Conservation (phyloP, 129 eudicot species). For the Oenanthe sinensis region DNA sequence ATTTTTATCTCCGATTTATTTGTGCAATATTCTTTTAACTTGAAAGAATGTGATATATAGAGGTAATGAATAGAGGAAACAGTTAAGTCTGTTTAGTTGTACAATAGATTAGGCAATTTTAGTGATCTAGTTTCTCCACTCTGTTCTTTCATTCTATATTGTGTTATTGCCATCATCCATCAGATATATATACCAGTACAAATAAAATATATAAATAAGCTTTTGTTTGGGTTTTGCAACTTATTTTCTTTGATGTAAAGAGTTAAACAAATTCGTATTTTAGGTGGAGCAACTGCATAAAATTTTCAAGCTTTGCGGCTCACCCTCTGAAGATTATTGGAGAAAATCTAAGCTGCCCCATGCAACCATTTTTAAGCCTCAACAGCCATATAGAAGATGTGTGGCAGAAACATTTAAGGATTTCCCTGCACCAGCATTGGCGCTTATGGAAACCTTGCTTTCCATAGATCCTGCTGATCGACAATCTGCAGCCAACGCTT, state of each 20-base stretch:
- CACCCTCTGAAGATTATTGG: conserved; percentile 95
- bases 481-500: conserved; percentile 76
- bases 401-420: conserved; percentile 88
- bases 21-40: not conserved
- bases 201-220: conserved; percentile 5
- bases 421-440: conserved; percentile 75
- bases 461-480: conserved; percentile 93
- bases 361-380: conserved; percentile 94
- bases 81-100: not conserved
- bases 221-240: conserved; percentile 19
- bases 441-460: conserved; percentile 67
- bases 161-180: not conserved
- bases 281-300: conserved; percentile 96
- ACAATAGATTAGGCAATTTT: not conserved
- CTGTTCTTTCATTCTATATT: not conserved
- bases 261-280: not conserved
- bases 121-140: not conserved
- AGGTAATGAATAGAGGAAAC: not conserved
- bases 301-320: conserved; percentile 95
- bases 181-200: not conserved
- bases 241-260: conserved; percentile 6
- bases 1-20: not conserved
- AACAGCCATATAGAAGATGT: conserved; percentile 71
- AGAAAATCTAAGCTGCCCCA: conserved; percentile 82
- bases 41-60: not conserved